Conservation (phyloP, 352 stramenopile species). For the Pythium grandisporangium region DNA sequence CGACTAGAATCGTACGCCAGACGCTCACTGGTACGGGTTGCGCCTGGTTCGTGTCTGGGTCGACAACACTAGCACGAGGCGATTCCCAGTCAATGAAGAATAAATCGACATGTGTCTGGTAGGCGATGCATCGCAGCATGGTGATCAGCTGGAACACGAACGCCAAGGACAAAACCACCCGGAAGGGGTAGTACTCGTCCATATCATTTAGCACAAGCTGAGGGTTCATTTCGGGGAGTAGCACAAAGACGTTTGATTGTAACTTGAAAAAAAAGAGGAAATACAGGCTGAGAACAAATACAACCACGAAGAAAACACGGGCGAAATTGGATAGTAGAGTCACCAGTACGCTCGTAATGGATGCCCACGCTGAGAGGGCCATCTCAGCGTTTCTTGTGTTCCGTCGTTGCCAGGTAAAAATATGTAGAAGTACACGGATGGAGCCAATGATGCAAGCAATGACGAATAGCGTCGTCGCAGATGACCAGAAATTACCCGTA, state of each 20-base stretch:
- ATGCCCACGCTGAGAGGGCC: slow-evolving; percentile 35
- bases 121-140: slow-evolving; percentile 59
- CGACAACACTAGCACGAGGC: slow-evolving; percentile 49
- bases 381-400: slow-evolving; percentile 64
- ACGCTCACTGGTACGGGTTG: slow-evolving; percentile 72
- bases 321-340: slow-evolving; percentile 33
- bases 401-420: slow-evolving; percentile 84
- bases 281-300: slow-evolving; percentile 80
- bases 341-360: slow-evolving; percentile 27
- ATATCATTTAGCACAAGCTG: slow-evolving; percentile 30
- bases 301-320: slow-evolving; percentile 33
- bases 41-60: slow-evolving; percentile 33
- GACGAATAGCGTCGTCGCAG: slow-evolving; percentile 63
- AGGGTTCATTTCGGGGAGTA: slow-evolving; percentile 72
- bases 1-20: slow-evolving; percentile 92
- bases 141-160: slow-evolving; percentile 80
- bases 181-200: slow-evolving; percentile 86
- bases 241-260: slow-evolving; percentile 77
- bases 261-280: slow-evolving; percentile 94
- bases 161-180: slow-evolving; percentile 64
- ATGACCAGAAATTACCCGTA: slow-evolving; percentile 68
- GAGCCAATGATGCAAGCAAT: slow-evolving; percentile 43
- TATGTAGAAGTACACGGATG: slow-evolving; percentile 53
- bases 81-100: slow-evolving; percentile 95
- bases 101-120: slow-evolving; percentile 74